Percentiles rank a stretch among this genome's conserved stretches.
Evolutionary conservation across 768 basidiomycete genomes (phyloP).

Genomic region (Sistotremastrum suecicum): DNA sequence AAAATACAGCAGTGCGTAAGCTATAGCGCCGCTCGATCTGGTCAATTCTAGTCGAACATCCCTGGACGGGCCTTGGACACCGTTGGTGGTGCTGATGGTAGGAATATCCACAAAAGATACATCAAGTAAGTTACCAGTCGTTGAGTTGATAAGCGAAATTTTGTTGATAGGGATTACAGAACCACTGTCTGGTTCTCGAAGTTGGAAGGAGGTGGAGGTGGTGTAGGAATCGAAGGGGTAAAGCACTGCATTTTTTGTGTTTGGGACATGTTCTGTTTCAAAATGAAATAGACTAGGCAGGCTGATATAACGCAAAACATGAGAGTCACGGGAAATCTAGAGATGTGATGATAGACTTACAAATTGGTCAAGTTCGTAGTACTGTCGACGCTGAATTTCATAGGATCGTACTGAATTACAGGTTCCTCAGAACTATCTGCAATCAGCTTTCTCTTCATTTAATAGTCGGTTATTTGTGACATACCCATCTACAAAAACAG

Average conservation of each 20-base stretch:
- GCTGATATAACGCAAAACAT: slow-evolving; percentile 14
- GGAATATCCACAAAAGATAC: slow-evolving; percentile 30
- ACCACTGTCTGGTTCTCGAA: slow-evolving; percentile 17
- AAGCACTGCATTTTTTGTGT: slow-evolving; percentile 36
- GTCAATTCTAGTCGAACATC: slow-evolving; percentile 32
- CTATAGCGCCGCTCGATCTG: slow-evolving; percentile 30
- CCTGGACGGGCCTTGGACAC: slow-evolving; percentile 21
- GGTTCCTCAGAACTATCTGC: slow-evolving; percentile 20
- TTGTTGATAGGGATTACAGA: slow-evolving; percentile 27
- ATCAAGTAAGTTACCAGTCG: slow-evolving; percentile 3
- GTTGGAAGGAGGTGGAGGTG: slow-evolving; percentile 34
- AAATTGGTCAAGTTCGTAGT: neutral
- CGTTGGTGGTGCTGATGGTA: slow-evolving; percentile 26
- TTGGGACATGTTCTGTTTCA: slow-evolving; percentile 40
- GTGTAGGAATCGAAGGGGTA: slow-evolving; percentile 47
- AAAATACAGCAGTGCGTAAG: slow-evolving; percentile 33
- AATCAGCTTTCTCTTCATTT: neutral
- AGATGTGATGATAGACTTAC: neutral
- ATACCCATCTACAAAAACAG: slow-evolving; percentile 38
- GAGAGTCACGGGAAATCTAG: neutral
- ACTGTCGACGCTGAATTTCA: neutral
- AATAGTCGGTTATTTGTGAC: slow-evolving; percentile 4
- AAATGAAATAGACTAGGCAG: slow-evolving; percentile 43
- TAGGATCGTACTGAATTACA: slow-evolving; percentile 30
- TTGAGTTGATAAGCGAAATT: slow-evolving; percentile 27